phyloP scores from a whole-genome alignment of 192 early-diverging fungal genomes.

The Coemansia sp. region DNA sequence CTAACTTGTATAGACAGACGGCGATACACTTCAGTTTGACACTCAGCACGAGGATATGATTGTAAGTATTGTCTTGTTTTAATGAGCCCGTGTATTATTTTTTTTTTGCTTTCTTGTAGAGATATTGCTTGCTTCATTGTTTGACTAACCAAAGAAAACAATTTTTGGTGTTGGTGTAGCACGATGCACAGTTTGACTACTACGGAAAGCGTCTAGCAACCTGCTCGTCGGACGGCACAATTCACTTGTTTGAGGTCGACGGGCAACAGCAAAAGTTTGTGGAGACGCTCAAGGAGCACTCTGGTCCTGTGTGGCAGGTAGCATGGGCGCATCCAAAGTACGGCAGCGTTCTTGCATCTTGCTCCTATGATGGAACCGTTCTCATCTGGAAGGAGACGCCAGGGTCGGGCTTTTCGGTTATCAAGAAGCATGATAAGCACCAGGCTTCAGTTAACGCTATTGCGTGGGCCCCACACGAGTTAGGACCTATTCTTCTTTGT shows the following conservation, averaged over 20 bases:
- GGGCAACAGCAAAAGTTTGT: slow-evolving; percentile 53
- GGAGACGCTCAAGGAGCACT: slow-evolving; percentile 68
- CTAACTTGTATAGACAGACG: slow-evolving; percentile 26
- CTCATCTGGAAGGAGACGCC: slow-evolving; percentile 95
- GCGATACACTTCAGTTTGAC: slow-evolving; percentile 54
- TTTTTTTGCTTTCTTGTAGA: too few relatives aligned
- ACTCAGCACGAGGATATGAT: slow-evolving; percentile 59
- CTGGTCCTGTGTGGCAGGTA: slow-evolving; percentile 99
- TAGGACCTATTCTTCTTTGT: slow-evolving; percentile 87
- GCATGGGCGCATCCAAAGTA: slow-evolving; percentile 99
- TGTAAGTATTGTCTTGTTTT: slow-evolving; percentile 26
- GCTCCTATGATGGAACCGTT: slow-evolving; percentile 94
- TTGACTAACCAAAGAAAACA: not conserved
- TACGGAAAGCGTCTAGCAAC: slow-evolving; percentile 94
- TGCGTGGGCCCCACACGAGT: slow-evolving; percentile 96
- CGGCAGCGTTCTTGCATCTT: slow-evolving; percentile 93
- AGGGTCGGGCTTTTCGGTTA: slow-evolving; percentile 52
- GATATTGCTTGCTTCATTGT: too few relatives aligned
- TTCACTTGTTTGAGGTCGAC: slow-evolving; percentile 91
- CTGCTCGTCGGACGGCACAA: slow-evolving; percentile 93
- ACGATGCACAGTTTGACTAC: slow-evolving; percentile 82
- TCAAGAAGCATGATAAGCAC: slow-evolving; percentile 84
- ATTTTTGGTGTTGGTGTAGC: slow-evolving; percentile 30
- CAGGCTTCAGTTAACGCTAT: slow-evolving; percentile 97
- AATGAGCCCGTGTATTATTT: not conserved